Evolutionary conservation across 306 rosid species (phyloP).

Genomic region (Cucurbita pepo): DNA sequence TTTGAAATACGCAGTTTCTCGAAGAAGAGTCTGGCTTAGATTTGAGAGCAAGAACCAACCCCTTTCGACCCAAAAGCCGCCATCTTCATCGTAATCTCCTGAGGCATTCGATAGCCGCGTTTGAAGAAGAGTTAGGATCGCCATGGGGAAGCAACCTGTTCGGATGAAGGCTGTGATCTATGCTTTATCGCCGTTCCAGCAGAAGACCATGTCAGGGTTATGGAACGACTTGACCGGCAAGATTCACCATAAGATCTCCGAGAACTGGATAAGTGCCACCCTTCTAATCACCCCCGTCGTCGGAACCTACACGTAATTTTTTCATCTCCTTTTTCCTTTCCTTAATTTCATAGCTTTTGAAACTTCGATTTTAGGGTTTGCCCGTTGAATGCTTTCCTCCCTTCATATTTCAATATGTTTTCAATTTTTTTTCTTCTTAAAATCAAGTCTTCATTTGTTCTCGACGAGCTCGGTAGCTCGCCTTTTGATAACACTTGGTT

Average conservation of each 20-base stretch:
- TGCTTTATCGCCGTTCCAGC: constrained; percentile 80
- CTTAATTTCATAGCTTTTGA: background rate
- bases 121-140: background rate
- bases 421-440: background rate
- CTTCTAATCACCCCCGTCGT: constrained; percentile 56
- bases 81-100: background rate
- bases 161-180: constrained; percentile 68
- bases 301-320: constrained; percentile 37
- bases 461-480: background rate
- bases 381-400: background rate
- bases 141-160: constrained; percentile 61
- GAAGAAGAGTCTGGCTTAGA: background rate
- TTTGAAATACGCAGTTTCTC: background rate
- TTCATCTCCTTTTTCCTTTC: background rate
- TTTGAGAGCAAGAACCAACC: background rate
- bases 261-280: constrained; percentile 67
- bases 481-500: background rate
- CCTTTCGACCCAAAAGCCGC: background rate
- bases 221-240: constrained; percentile 69
- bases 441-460: background rate
- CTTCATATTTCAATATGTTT: background rate
- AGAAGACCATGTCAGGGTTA: constrained; percentile 70
- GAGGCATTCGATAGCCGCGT: background rate
- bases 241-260: constrained; percentile 79
- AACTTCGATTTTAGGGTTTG: background rate